Percentiles rank a stretch among this genome's conserved stretches.
phyloP scores from a whole-genome alignment of 225 moss, liverwort and hornwort species.

The Physcomitrium patens region DNA sequence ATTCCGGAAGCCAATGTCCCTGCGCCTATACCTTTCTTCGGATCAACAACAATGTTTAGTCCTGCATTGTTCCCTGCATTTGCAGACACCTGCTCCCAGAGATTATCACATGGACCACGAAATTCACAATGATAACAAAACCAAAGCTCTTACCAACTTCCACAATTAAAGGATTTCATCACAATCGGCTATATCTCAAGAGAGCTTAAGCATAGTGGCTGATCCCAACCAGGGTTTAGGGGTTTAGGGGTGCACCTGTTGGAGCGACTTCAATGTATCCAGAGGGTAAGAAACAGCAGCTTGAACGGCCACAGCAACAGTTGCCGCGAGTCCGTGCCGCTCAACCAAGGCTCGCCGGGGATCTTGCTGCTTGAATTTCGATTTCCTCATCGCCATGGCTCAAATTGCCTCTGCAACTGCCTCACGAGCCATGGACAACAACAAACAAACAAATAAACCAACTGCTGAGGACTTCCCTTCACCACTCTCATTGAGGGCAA shows the following conservation, averaged over 20 bases:
- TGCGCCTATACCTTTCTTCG: slow-evolving; percentile 60
- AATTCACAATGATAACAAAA: neutral
- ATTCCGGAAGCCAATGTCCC: slow-evolving; percentile 64
- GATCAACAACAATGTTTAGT: slow-evolving; percentile 46
- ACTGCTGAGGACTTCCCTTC: neutral
- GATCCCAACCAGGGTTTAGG: slow-evolving; percentile 8
- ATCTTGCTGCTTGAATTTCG: slow-evolving; percentile 55
- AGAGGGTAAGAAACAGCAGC: slow-evolving; percentile 72
- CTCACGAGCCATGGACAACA: neutral
- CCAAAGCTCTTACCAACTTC: neutral
- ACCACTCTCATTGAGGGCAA: neutral
- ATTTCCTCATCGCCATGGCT: slow-evolving; percentile 40
- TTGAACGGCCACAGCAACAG: slow-evolving; percentile 65
- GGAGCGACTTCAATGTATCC: slow-evolving; percentile 81
- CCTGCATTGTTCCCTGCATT: slow-evolving; percentile 56
- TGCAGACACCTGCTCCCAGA: slow-evolving; percentile 65
- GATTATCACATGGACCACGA: slow-evolving; percentile 8
- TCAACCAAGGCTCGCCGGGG: slow-evolving; percentile 51
- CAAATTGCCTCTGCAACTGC: neutral
- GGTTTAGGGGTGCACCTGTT: slow-evolving; percentile 62
- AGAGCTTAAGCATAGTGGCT: neutral
- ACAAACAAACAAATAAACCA: no score
- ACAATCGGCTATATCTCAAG: neutral
- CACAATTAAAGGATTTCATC: neutral
- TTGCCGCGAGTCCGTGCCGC: slow-evolving; percentile 65